These are phyloP conservation scores for Stropharia rugosoannulata DNA, from an alignment of 768 basidiomycete species.

Conservation along the genomic window DNA sequence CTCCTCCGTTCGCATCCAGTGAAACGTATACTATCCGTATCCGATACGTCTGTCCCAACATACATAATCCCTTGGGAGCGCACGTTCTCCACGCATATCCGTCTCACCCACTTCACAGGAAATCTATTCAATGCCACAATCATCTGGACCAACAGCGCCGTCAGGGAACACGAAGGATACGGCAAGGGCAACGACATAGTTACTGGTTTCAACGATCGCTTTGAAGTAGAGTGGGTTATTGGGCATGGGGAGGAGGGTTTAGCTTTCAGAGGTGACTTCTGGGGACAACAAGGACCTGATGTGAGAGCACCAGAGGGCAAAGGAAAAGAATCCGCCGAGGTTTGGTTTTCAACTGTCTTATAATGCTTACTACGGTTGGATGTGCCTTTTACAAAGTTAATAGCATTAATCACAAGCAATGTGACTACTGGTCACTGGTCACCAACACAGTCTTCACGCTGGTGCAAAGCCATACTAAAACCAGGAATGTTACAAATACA, in stretches of 20 bases:
- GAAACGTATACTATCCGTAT: conserved; percentile 27
- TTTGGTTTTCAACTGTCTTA: conserved; percentile 32
- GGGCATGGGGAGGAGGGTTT: conserved; percentile 30
- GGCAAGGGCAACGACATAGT: conserved; percentile 27
- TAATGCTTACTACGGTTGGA: background rate
- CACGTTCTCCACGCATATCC: conserved; percentile 35
- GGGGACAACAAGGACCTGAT: conserved; percentile 37
- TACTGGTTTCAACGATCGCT: conserved; percentile 33
- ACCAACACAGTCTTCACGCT: no score
- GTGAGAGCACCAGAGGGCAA: conserved; percentile 25
- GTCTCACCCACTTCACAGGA: conserved; percentile 35
- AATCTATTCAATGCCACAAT: conserved; percentile 38
- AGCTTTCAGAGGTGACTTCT: conserved; percentile 38
- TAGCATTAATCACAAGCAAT: no score
- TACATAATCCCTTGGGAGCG: conserved; percentile 34
- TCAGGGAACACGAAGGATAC: conserved; percentile 24
- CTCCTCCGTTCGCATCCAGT: conserved; percentile 24
- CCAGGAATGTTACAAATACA: no score
- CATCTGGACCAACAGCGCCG: conserved; percentile 35
- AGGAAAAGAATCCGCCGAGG: conserved; percentile 35
- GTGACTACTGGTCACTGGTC: no score
- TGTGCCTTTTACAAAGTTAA: no score
- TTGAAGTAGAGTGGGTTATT: conserved; percentile 39
- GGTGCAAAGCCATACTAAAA: no score
- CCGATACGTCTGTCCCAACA: conserved; percentile 27